These are phyloP conservation scores for Pseudozyma sp. DNA, from an alignment of 1,284 basidiomycete genomes.

Conservation along the genomic window DNA sequence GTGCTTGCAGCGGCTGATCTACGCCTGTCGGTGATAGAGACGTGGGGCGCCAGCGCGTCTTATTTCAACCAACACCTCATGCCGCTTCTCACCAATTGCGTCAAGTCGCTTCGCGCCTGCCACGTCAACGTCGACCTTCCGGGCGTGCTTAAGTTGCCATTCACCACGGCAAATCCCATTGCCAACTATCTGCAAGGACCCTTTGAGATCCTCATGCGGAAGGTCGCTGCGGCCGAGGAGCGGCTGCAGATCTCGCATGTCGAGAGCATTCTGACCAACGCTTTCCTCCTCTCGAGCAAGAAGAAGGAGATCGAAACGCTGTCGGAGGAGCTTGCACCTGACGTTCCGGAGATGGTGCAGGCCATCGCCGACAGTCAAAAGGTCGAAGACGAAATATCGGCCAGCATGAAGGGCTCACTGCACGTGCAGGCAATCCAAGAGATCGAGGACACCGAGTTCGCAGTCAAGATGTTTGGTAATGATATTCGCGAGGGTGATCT, in stretches of 20 bases:
- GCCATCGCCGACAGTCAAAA: slow-evolving; percentile 44
- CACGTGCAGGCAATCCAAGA: slow-evolving; percentile 36
- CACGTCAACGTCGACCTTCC: slow-evolving; percentile 40
- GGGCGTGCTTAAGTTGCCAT: slow-evolving; percentile 35
- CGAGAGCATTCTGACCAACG: slow-evolving; percentile 36
- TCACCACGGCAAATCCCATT: slow-evolving; percentile 35
- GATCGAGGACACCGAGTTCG: slow-evolving; percentile 37
- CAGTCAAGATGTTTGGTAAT: slow-evolving; percentile 39
- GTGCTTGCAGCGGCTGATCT: slow-evolving; percentile 42
- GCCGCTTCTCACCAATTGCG: slow-evolving; percentile 39
- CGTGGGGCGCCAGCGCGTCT: slow-evolving; percentile 39
- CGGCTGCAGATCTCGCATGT: slow-evolving; percentile 39
- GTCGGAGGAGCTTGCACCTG: slow-evolving; percentile 35
- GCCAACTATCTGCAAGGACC: slow-evolving; percentile 43
- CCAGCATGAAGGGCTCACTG: slow-evolving; percentile 38
- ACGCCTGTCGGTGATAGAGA: slow-evolving; percentile 40
- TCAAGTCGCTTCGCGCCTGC: slow-evolving; percentile 41
- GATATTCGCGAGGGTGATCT: slow-evolving; percentile 38
- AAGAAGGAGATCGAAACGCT: slow-evolving; percentile 32
- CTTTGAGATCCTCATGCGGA: slow-evolving; percentile 46
- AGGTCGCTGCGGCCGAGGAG: slow-evolving; percentile 32
- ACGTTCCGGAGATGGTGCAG: slow-evolving; percentile 41
- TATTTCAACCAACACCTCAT: slow-evolving; percentile 46
- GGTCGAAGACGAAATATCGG: slow-evolving; percentile 41
- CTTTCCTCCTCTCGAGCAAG: slow-evolving; percentile 25